Base-by-base conservation (phyloP, 2,329 filamentous ascomycete genomes). In the Aureobasidium sp. region DNA sequence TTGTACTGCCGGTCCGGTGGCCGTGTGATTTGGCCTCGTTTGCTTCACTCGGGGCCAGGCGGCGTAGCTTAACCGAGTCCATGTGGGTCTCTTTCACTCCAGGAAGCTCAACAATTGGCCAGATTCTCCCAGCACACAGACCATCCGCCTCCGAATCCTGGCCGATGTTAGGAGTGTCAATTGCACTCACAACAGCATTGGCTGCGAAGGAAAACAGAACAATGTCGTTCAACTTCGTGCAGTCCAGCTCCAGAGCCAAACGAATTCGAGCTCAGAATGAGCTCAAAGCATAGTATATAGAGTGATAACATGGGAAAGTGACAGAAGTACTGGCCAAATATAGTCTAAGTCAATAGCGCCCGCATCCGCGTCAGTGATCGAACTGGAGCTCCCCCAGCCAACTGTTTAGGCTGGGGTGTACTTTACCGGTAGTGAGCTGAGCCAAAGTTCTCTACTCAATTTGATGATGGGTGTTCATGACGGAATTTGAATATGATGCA, bases 1-100 rank as follows among this genome's bases (percentile, higher is more conserved):
- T 62, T 37, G 29, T 49, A 36, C 48, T 53, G 58, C 58, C 58
- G 58, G 58, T 56, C 60, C 60, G 60, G 60, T 53, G 60, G 60
- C 60, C 60, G 41, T 56, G 59, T 47, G 27, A 62, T 55, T 62
- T 62, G 60, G 49, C 60, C 60, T 48, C n/a, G 49, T 62, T 55
- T 56, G 49, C 60, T 62, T 62, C 39, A 44, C 47, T 45, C 59
- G 29, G 47, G 12, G 25, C 57, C 47, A 61, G 37, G 56, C 42
- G 47, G 37, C 39, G 48, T 53, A 53, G 41, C 49, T 56, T 62
- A 55, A 62, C 49, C 60, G 60, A 62, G 49, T 48, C 34, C 48
- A 53, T 48, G 60, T 56, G 60, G 60, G 60, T 49, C 60, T 47
- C 3, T 31, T 56, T n/a, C 22, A 37, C n/a, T 14, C 17, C 17